Evolutionary conservation across 176 grass and related monocot species (phyloP).

Genomic region (Chloris gayana): DNA sequence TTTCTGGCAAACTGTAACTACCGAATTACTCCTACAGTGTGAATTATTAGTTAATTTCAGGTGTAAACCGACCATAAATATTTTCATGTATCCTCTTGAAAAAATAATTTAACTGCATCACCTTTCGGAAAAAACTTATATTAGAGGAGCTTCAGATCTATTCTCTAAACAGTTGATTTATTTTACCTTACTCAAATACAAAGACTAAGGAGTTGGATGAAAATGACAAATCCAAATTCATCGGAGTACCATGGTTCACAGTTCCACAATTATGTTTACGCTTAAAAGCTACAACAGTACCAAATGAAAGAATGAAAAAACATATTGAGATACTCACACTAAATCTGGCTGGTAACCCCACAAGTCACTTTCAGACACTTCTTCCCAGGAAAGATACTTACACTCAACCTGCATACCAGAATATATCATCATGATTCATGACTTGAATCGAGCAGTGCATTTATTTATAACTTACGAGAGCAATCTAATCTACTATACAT

Average conservation of each 20-base stretch:
- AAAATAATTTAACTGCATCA: not conserved
- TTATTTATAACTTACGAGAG: slow-evolving; percentile 4
- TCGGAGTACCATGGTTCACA: not conserved
- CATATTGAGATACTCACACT: slow-evolving; percentile 56
- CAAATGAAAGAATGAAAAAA: slow-evolving; percentile 5
- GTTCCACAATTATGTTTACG: slow-evolving; percentile 1
- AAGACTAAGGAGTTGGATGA: not conserved
- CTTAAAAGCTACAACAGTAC: not conserved
- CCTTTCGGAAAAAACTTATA: not conserved
- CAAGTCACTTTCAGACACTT: slow-evolving; percentile 60
- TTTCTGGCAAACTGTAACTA: not conserved
- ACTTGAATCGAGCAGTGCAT: not conserved
- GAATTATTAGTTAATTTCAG: not conserved
- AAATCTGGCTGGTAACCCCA: slow-evolving; percentile 51
- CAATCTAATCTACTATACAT: not conserved
- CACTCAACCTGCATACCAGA: slow-evolving; percentile 65
- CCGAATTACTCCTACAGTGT: not conserved
- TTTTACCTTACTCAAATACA: not conserved
- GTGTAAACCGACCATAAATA: not conserved
- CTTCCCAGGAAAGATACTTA: slow-evolving; percentile 91
- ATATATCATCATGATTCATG: not conserved
- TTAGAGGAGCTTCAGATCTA: no score
- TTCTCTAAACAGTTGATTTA: no score
- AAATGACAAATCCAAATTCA: not conserved
- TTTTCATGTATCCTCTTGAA: not conserved